These are phyloP conservation scores for Moesziomyces aphidis DNA, from an alignment of 1,284 basidiomycete genomes.

Conservation along the genomic window DNA sequence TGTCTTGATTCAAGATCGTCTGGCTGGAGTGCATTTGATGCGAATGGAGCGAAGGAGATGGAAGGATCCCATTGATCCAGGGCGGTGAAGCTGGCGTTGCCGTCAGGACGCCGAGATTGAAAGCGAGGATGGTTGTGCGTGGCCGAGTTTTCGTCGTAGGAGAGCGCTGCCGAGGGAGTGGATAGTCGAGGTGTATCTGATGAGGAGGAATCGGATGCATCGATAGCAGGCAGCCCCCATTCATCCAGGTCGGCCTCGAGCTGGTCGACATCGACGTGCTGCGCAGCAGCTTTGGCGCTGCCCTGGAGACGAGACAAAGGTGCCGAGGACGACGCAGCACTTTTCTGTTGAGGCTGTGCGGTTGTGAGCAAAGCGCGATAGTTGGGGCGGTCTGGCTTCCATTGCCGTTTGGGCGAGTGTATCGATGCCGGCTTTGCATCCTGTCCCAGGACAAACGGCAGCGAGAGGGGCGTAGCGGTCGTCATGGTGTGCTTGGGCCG, in stretches of 20 bases:
- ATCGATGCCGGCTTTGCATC: neutral
- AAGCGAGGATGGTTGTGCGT: conserved; percentile 18
- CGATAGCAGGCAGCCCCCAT: conserved; percentile 29
- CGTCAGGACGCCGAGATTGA: neutral
- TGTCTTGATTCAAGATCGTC: neutral
- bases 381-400: conserved; percentile 33
- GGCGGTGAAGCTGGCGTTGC: neutral
- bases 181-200: conserved; percentile 7
- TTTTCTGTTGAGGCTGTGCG: neutral
- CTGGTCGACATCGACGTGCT: conserved; percentile 13
- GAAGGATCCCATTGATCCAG: conserved; percentile 46
- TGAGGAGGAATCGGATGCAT: conserved; percentile 1
- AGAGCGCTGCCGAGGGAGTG: conserved; percentile 25
- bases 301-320: conserved; percentile 2
- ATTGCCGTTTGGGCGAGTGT: conserved; percentile 10
- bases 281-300: neutral
- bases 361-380: conserved; percentile 29
- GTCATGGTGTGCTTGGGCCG: conserved; percentile 10
- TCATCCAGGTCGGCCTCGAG: conserved; percentile 27
- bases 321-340: neutral
- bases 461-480: conserved; percentile 26
- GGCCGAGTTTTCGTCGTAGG: conserved; percentile 42
- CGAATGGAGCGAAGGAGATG: conserved; percentile 38
- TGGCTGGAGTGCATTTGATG: conserved; percentile 17
- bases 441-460: conserved; percentile 33